Percentiles rank a stretch among this genome's conserved stretches.
phyloP scores from a whole-genome alignment of 148 eudicot species.

The Fallopia convolvulus region DNA sequence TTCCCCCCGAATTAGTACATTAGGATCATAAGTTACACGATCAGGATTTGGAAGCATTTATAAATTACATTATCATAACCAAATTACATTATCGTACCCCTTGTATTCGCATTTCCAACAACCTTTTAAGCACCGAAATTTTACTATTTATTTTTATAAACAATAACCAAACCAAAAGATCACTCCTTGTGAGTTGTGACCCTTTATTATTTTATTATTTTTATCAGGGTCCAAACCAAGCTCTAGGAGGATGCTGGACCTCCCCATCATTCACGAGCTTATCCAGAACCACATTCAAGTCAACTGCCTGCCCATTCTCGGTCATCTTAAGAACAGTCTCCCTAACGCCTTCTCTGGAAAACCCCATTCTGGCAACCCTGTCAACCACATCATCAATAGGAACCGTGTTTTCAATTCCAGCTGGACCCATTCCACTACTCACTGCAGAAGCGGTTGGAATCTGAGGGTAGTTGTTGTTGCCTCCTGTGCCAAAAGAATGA shows the following conservation, averaged over 20 bases:
- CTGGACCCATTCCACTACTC: conserved; percentile 6
- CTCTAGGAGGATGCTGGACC: background rate
- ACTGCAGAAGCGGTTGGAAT: background rate
- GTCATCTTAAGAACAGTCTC: conserved; percentile 15
- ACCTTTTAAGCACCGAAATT: background rate
- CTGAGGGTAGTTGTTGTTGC: background rate
- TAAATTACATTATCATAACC: no score
- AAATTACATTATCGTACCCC: no score
- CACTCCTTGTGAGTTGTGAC: no score
- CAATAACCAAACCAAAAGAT: background rate
- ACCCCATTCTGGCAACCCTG: conserved; percentile 20
- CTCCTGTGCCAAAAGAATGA: background rate
- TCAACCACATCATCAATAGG: conserved; percentile 18
- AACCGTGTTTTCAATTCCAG: conserved; percentile 11
- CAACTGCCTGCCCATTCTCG: conserved; percentile 15
- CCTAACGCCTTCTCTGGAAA: conserved; percentile 13
- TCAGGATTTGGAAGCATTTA: no score
- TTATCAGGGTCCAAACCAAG: background rate
- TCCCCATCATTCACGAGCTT: conserved; percentile 17
- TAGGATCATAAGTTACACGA: no score
- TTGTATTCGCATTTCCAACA: background rate
- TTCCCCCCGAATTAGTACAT: background rate
- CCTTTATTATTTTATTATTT: no score
- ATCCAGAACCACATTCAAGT: conserved; percentile 23
- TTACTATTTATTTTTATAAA: background rate